Conservation (phyloP, 257 asterid species). For the Lavandula angustifolia region DNA sequence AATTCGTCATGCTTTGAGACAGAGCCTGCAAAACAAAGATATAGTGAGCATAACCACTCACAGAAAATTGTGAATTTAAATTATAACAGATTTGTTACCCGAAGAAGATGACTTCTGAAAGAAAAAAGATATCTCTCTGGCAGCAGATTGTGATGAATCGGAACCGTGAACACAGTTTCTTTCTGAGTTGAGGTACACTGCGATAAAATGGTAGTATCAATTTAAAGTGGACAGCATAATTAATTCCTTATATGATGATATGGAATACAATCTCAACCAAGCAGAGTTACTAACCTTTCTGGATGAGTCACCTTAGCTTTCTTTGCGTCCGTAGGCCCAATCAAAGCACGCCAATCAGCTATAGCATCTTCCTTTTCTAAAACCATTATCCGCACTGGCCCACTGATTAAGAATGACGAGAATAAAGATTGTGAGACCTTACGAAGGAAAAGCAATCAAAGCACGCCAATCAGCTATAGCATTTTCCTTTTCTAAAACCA, state of each 20-base stretch:
- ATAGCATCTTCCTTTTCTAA: constrained; percentile 78
- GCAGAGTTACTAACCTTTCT: constrained; percentile 48
- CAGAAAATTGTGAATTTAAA: background rate
- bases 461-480: constrained; percentile 85
- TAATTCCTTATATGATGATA: constrained; percentile 7
- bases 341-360: constrained; percentile 83
- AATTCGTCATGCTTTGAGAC: constrained; percentile 63
- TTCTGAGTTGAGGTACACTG: constrained; percentile 63
- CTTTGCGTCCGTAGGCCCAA: constrained; percentile 80
- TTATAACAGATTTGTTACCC: constrained; percentile 46
- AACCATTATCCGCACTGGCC: constrained; percentile 75
- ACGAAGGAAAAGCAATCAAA: no score
- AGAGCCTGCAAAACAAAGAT: constrained; percentile 43
- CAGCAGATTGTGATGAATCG: constrained; percentile 75
- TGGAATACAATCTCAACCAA: background rate
- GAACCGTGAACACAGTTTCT: constrained; percentile 90
- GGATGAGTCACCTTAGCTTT: constrained; percentile 80
- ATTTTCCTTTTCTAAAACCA: constrained; percentile 82
- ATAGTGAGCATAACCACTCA: background rate
- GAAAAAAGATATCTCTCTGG: constrained; percentile 72
- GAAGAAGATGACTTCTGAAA: constrained; percentile 50
- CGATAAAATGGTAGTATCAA: constrained; percentile 4
- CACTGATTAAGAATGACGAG: constrained; percentile 47
- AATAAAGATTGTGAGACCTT: constrained; percentile 9
- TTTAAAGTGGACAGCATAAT: constrained; percentile 14